Evolutionary conservation across 129 eudicot species (phyloP).

Genomic region (Glebionis coronaria): DNA sequence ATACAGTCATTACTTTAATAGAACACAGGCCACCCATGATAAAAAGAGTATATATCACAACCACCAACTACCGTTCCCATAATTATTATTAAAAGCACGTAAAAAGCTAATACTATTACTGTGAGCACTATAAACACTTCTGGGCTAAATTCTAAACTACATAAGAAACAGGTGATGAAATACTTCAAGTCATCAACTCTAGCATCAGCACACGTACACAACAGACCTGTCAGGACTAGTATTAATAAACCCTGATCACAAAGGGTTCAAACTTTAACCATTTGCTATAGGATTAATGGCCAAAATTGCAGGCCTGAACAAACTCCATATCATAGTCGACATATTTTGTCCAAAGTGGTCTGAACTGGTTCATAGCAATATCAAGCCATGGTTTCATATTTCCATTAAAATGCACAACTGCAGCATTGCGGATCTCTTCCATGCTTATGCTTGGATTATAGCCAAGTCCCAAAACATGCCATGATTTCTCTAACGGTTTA

Average conservation of each 20-base stretch:
- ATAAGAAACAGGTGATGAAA: conserved; percentile 1
- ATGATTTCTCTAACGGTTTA: conserved; percentile 68
- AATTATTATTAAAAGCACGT: conserved; percentile 4
- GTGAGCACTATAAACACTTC: conserved; percentile 20
- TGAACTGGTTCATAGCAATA: conserved; percentile 61
- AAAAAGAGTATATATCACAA: not conserved
- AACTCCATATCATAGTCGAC: conserved; percentile 69
- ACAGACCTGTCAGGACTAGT: not conserved
- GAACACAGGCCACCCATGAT: not conserved
- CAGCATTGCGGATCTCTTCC: conserved; percentile 65
- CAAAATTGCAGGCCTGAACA: conserved; percentile 65
- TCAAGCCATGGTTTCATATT: conserved; percentile 77
- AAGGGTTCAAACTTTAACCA: not conserved
- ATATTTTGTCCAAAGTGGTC: conserved; percentile 69
- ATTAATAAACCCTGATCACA: not conserved
- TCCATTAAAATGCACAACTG: conserved; percentile 69
- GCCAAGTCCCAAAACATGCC: conserved; percentile 82
- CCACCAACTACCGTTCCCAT: not conserved
- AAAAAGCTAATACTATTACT: not conserved
- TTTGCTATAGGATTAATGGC: conserved; percentile 25
- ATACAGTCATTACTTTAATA: not conserved
- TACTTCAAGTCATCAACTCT: not conserved
- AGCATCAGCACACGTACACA: not conserved
- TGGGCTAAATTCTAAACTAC: conserved; percentile 16
- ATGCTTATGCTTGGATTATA: conserved; percentile 65